A percentile compares a stretch with the other conserved stretches of the same genome.
These are phyloP conservation scores for Gnaphalium uliginosum DNA, from an alignment of 129 eudicot species.

Conservation along the genomic window DNA sequence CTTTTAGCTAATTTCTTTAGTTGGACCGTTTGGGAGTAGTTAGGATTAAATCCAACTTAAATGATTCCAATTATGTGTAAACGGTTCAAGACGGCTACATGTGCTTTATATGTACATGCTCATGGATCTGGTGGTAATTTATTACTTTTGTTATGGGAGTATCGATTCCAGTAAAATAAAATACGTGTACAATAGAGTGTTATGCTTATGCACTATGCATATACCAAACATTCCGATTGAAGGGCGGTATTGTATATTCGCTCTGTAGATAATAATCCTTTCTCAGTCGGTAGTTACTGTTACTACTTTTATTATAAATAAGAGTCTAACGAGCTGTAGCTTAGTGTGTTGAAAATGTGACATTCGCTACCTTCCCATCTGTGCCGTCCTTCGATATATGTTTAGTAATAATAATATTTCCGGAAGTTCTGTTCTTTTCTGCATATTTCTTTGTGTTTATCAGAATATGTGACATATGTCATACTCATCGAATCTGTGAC, in stretches of 20 bases:
- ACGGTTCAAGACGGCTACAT: neutral
- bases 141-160: neutral
- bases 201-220: neutral
- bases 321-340: neutral
- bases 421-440: neutral
- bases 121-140: neutral
- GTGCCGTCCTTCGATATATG: neutral
- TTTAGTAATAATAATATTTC: neutral
- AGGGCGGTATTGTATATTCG: neutral
- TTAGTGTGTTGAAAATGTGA: neutral
- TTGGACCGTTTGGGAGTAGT: neutral
- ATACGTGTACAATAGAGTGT: neutral
- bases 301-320: neutral
- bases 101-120: neutral
- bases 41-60: neutral
- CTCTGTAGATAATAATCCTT: neutral
- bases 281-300: neutral
- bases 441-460: neutral
- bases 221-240: neutral
- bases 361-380: neutral
- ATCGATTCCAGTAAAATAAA: neutral
- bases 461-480: neutral
- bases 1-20: neutral
- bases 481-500: neutral
- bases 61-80: neutral